These are phyloP conservation scores for Abortiporus biennis DNA, from an alignment of 1,284 basidiomycete species.

Conservation along the genomic window DNA sequence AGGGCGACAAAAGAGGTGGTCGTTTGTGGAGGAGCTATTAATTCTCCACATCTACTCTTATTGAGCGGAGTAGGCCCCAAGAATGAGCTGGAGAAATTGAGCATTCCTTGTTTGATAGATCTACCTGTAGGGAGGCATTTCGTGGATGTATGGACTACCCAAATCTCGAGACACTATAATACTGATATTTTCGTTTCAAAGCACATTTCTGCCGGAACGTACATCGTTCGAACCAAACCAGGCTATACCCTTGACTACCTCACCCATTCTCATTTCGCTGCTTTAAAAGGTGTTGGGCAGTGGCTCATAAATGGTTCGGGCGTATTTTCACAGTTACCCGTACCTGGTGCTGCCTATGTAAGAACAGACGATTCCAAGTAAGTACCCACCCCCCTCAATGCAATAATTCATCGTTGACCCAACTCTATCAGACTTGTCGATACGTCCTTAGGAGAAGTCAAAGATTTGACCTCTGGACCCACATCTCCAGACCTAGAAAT, in stretches of 20 bases:
- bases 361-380: slow-evolving; percentile 26
- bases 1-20: slow-evolving; percentile 32
- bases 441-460: slow-evolving; percentile 3
- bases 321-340: slow-evolving; percentile 17
- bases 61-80: slow-evolving; percentile 42
- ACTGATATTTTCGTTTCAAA: slow-evolving; percentile 10
- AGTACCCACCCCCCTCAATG: background rate
- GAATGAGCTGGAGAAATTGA: slow-evolving; percentile 26
- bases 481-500: slow-evolving; percentile 32
- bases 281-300: slow-evolving; percentile 19
- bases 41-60: slow-evolving; percentile 41
- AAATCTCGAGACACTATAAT: no score
- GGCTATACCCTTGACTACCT: slow-evolving; percentile 28
- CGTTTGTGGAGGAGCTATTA: slow-evolving; percentile 36
- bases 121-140: slow-evolving; percentile 40
- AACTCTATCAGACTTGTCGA: background rate
- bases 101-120: slow-evolving; percentile 31
- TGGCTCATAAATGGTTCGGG: slow-evolving; percentile 29
- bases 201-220: slow-evolving; percentile 24
- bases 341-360: slow-evolving; percentile 22
- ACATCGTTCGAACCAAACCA: slow-evolving; percentile 23
- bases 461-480: slow-evolving; percentile 21
- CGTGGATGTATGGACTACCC: slow-evolving; percentile 25
- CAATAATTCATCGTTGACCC: background rate
- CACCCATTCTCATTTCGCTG: slow-evolving; percentile 15